Percentiles rank a stretch among this genome's conserved stretches.
Conservation (phyloP, 495 filamentous ascomycete genomes). For the Tuber microsphaerosporum region DNA sequence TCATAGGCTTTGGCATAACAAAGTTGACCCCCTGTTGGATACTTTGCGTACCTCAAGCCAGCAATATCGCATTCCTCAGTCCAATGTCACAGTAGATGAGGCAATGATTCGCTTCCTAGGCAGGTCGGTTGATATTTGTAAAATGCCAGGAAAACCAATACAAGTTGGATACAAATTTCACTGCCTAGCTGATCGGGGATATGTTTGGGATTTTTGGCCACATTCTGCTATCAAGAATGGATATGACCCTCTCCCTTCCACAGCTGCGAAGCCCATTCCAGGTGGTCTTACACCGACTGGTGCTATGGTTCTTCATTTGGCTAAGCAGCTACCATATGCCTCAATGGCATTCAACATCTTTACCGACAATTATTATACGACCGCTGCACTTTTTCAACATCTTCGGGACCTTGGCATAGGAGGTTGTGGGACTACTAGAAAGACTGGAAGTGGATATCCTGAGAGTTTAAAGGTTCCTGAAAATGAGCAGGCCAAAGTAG, state of each 20-base stretch:
- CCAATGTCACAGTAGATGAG: too few relatives aligned
- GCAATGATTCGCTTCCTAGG: too few relatives aligned
- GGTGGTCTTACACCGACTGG: conserved; percentile 13
- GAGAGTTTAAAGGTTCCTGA: conserved; percentile 8
- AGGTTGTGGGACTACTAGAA: conserved; percentile 9
- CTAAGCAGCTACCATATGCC: conserved; percentile 7
- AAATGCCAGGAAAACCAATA: too few relatives aligned
- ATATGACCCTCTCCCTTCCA: conserved; percentile 8
- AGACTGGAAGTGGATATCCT: neutral
- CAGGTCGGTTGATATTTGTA: too few relatives aligned
- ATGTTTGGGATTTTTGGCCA: conserved; percentile 16
- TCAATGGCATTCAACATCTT: conserved; percentile 9
- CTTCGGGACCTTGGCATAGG: neutral
- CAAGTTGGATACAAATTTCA: too few relatives aligned
- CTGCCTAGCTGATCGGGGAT: neutral
- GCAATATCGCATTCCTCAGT: too few relatives aligned
- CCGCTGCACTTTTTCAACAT: neutral
- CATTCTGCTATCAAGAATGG: conserved; percentile 15
- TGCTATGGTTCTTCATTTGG: conserved; percentile 13
- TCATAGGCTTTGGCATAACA: too few relatives aligned
- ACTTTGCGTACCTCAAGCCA: too few relatives aligned
- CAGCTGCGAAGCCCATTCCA: neutral
- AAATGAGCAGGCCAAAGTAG: conserved; percentile 3
- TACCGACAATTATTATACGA: conserved; percentile 16
- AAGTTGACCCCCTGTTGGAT: too few relatives aligned